Evolutionary conservation across 345 rosid species (phyloP), one percentile per base, ranked within the genome.

Genomic region (Carallia pectinifolia): DNA sequence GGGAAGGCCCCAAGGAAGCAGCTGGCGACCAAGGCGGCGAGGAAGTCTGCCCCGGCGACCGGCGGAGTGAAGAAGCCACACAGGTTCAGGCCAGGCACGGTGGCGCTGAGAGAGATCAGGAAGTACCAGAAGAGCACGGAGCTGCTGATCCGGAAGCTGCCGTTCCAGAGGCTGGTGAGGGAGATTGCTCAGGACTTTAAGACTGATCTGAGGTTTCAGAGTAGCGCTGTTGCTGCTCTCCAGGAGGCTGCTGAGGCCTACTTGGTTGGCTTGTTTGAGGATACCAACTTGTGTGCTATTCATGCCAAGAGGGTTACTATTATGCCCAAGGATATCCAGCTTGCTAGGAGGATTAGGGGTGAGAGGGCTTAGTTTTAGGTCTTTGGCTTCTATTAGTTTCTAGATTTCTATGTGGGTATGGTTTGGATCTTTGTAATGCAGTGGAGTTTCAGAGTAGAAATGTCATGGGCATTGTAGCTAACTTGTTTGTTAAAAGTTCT

Each of bases 1-100:
- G 75, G 75, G 4, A 72, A 72, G 69, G 75, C 75, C 4, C 75
- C 75, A 2, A 71, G 75, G 75, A 71, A 71, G 69, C 75, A 71
- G 50, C 68, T 71, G 18, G 74, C 74, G 6, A 71, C 74, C 1
- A 71, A 71, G 74, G 74, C 74, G 2, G 74, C 74, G 5, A 54
- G 74, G n/a, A 71, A 71, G 27, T 71, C 74, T 2, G 74, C 74
- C 17, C 74, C 74, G n/a, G 74, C 74, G 0, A 71, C 74, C 19
- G 74, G 74, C 4, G 74, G 74, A 17, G 74, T 71, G 56, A 71
- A 71, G 74, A 71, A 71, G 58, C 74, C 74, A 0, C 68, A 71
- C 63, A 71, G 74, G 0, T 71, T 71, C 68, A 39, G 74, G 15
- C 74, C 74, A 16, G 74, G 74, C 0, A 71, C 74, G 47, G 74